Conservation (phyloP, 2,329 filamentous ascomycete species). For the Aspergillus pseudoterreus region DNA sequence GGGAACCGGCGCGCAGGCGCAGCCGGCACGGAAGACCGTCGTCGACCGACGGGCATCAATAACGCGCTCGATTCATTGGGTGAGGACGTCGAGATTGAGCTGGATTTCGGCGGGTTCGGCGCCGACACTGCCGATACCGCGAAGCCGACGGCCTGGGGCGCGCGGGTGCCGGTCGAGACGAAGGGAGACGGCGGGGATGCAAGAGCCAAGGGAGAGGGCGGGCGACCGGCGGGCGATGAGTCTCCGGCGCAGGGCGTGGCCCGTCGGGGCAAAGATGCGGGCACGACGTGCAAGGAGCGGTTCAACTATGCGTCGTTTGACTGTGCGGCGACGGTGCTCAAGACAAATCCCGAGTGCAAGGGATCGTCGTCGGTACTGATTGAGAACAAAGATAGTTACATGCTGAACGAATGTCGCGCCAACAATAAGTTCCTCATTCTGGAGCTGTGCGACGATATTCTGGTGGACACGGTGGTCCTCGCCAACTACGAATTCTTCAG, state of each 20-base stretch:
- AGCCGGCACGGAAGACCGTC: constrained; percentile 48
- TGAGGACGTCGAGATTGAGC: constrained; percentile 82
- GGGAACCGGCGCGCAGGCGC: constrained; percentile 50
- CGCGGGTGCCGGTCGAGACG: constrained; percentile 14
- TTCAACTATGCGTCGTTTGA: constrained; percentile 98
- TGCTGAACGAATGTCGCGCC: constrained; percentile 85
- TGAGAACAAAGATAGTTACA: constrained; percentile 98
- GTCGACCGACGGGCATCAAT: constrained; percentile 52
- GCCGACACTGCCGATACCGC: constrained; percentile 38
- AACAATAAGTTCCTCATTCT: constrained; percentile 92
- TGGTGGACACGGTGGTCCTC: constrained; percentile 93
- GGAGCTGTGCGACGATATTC: constrained; percentile 80
- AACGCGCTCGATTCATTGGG: constrained; percentile 75
- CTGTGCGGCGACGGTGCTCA: constrained; percentile 87
- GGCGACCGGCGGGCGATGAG: constrained; percentile 17
- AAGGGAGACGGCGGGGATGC: constrained; percentile 19
- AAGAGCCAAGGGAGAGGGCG: constrained; percentile 22
- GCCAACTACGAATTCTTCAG: constrained; percentile 99
- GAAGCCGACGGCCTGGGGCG: constrained; percentile 29
- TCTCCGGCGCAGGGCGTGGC: constrained; percentile 42
- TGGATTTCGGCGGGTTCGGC: constrained; percentile 65
- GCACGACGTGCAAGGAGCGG: constrained; percentile 94
- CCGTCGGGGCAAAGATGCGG: constrained; percentile 80
- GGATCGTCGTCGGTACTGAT: constrained; percentile 84
- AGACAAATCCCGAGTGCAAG: constrained; percentile 81